Percentiles rank a stretch among this genome's conserved stretches.
Conservation (phyloP, 2,329 filamentous ascomycete genomes). For the Cadophora luteo-olivacea region DNA sequence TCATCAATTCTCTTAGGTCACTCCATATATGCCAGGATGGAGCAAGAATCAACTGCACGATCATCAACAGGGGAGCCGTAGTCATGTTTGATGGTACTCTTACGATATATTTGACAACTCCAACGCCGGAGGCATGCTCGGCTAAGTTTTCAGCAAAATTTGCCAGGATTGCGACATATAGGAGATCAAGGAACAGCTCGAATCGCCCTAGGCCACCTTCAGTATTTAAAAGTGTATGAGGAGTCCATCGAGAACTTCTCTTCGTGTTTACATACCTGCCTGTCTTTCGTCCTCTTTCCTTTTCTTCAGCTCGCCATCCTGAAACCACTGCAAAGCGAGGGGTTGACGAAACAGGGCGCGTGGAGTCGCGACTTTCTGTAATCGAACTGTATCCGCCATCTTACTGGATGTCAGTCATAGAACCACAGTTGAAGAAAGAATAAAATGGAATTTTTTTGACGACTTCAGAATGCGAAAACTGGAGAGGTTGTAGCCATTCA, state of each 20-base stretch:
- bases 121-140: conserved; percentile 52
- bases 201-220: conserved; percentile 46
- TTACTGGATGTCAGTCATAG: not conserved
- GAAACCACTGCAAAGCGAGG: conserved; percentile 31
- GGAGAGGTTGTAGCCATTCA: not conserved
- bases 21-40: conserved; percentile 58
- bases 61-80: not conserved
- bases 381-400: conserved; percentile 22
- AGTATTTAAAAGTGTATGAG: not conserved
- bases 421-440: not conserved
- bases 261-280: conserved; percentile 34
- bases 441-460: not conserved
- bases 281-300: conserved; percentile 25
- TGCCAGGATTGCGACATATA: conserved; percentile 58
- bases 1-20: conserved; percentile 58
- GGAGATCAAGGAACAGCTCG: conserved; percentile 56
- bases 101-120: conserved; percentile 54
- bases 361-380: conserved; percentile 15
- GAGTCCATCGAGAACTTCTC: not conserved
- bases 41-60: conserved; percentile 50
- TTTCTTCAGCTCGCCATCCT: conserved; percentile 27
- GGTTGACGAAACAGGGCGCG: conserved; percentile 29
- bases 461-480: not conserved
- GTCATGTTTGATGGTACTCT: not conserved
- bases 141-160: conserved; percentile 56